Conservation (phyloP, 805 yeast genomes). For the Metschnikowia noctiluminum region DNA sequence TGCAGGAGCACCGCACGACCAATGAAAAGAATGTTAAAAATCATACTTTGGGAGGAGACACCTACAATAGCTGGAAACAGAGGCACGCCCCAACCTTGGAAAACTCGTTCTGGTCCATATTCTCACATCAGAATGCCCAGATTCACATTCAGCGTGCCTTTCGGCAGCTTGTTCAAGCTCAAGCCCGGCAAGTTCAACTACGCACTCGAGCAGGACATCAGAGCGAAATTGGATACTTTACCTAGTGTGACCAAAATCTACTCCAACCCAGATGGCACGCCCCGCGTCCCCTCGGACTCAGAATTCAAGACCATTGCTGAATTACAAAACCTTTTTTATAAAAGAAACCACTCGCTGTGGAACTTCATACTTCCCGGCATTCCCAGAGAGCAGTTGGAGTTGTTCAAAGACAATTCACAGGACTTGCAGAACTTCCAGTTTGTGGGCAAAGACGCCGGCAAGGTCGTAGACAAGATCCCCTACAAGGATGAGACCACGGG, state of each 20-base stretch:
- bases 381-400: constrained; percentile 50
- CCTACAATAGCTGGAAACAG: constrained; percentile 1
- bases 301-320: constrained; percentile 74
- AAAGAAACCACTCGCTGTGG: constrained; percentile 54
- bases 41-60: background rate
- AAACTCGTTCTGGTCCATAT: background rate
- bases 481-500: constrained; percentile 77
- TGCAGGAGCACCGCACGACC: background rate
- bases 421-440: constrained; percentile 56
- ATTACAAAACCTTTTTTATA: constrained; percentile 56
- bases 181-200: constrained; percentile 40
- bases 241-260: constrained; percentile 66
- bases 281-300: constrained; percentile 63
- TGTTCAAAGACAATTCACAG: constrained; percentile 58
- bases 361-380: constrained; percentile 45
- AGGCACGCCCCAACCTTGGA: background rate
- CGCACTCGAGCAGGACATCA: constrained; percentile 57
- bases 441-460: constrained; percentile 47
- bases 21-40: constrained; percentile 5
- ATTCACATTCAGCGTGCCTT: constrained; percentile 41
- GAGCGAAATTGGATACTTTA: constrained; percentile 56
- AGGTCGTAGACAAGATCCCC: constrained; percentile 79
- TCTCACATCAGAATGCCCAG: constrained; percentile 26
- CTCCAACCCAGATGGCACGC: constrained; percentile 72
- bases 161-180: constrained; percentile 36